Base-by-base conservation (phyloP, 2,329 filamentous ascomycete species). In the Fusarium scirpi region DNA sequence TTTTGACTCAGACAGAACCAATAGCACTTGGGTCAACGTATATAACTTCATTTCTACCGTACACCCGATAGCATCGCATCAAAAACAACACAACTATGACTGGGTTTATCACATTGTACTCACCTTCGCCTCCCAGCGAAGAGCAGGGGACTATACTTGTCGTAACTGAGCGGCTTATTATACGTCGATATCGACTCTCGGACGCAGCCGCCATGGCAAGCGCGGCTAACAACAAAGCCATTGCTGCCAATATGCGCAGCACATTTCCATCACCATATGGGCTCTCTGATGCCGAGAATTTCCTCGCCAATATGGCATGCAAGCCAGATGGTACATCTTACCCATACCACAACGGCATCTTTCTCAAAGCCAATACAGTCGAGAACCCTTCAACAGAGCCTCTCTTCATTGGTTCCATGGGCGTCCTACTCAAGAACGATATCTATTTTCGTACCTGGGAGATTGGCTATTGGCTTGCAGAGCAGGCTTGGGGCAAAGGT, bases 401-500 rank as follows among this genome's bases (percentile, higher is more conserved):
- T 3, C 52, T 77, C 11, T 78, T 80, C 53, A 74, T 81, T 11
- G 86, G 86, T 49, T 75, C 74, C 59, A 76, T 86, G 15, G 82
- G 84, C 40, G 70, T 85, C 44, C 77, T 76, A 44, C 67, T 77
- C 6, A 60, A 74, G 13, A 66, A 68, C 16, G 81, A 84, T 56
- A 76, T 83, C 69, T 78, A 84, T 62, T 80, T 78, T 67, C 78
- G 80, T 49, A 83, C 80, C 6, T 80, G 80, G 73, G 84, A 87
- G 76, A 9, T 87, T 1, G 86, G 85, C 7, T 88, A 87, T 77
- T 86, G 82, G 80, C 41, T 85, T 25, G 81, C 78, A 1, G 77
- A 76, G 40, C 69, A 76, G 13, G 75, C 78, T 49, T 85, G 85
- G 85, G 83, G 85, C 1, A 79, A 78, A 30, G 85, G 86, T 2